These are phyloP conservation scores for Coix lacrymajobi DNA, from an alignment of 176 grass and related monocot genomes.

Conservation along the genomic window DNA sequence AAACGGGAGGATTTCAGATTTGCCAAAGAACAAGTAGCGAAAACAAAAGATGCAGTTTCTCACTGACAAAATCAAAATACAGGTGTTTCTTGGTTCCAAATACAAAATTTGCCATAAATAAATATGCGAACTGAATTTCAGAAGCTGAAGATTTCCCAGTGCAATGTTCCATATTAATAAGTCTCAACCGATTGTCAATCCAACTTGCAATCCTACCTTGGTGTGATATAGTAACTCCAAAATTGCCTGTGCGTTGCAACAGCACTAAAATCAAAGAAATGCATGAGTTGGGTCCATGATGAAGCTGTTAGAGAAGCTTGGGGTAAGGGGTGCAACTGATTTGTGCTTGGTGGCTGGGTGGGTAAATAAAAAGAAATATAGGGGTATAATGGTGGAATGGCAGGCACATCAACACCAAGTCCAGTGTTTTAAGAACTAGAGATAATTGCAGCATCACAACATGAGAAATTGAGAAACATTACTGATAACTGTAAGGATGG, in stretches of 20 bases:
- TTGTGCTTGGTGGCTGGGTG: neutral
- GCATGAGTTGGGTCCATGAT: neutral
- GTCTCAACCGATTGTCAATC: neutral
- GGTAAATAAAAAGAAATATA: neutral
- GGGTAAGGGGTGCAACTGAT: neutral
- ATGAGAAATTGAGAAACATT: neutral
- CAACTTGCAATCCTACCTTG: neutral
- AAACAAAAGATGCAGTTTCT: neutral
- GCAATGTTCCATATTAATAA: neutral
- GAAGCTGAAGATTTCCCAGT: neutral
- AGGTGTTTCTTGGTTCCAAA: neutral
- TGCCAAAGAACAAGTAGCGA: neutral
- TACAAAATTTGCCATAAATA: neutral
- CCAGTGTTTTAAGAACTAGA: neutral
- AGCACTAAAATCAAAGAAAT: neutral
- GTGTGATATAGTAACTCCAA: neutral
- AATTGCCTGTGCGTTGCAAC: neutral
- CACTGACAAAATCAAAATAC: neutral
- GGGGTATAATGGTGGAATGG: neutral
- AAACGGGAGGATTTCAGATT: neutral
- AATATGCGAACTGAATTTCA: neutral
- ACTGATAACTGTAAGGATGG: no score
- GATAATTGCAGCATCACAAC: neutral
- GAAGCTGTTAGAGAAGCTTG: neutral
- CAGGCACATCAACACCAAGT: neutral